Base-by-base conservation (phyloP, 305 asterid species). In the Rubia tinctorum region DNA sequence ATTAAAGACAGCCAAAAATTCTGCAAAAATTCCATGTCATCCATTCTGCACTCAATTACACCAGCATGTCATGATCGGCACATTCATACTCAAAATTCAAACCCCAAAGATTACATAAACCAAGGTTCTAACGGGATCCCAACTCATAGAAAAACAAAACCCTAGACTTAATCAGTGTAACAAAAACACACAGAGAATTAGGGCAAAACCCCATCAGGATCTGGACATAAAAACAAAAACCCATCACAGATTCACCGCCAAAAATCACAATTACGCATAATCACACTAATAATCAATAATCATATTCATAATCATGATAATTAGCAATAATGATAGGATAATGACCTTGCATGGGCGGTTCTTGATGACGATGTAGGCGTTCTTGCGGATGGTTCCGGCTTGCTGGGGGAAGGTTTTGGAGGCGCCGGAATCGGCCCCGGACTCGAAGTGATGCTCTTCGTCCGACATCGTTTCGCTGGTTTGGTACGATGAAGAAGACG, bases 391-490 rank as follows among this genome's bases (percentile, higher is more conserved):
- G 60, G 95, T 85, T 10, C 92, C 92, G 17, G 92, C 92, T 80
- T 87, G 95, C 73, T 85, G 92, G 12, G 91, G 95, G 37, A 53
- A 85, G 23, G 95, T 89, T 71, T 89, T 89, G 81, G 93, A 88
- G 66, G 93, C 91, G 40, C 93, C 93, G 47, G 88, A 90, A 69
- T 86, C 93, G 18, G 91, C 94, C 86, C 85, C 85, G 25, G 91
- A 87, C 78, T 89, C 95, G 44, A 89, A 89, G 15, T 87, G 91
- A 65, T 89, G 95, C 79, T 89, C 95, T 79, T 89, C 95, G 90
- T 87, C 89, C 58, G 89, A 89, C 92, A 87, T 89, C 62, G 56
- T 62, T 66, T 49, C 69, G 64, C 42, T 75, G 58, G 1, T 51
- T 15, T 5, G 27, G 59, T 11, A 30, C 8, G n/a, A 14, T 7